Evolutionary conservation across 192 early-diverging fungal species (phyloP).

Genomic region (Backusella australiensis): DNA sequence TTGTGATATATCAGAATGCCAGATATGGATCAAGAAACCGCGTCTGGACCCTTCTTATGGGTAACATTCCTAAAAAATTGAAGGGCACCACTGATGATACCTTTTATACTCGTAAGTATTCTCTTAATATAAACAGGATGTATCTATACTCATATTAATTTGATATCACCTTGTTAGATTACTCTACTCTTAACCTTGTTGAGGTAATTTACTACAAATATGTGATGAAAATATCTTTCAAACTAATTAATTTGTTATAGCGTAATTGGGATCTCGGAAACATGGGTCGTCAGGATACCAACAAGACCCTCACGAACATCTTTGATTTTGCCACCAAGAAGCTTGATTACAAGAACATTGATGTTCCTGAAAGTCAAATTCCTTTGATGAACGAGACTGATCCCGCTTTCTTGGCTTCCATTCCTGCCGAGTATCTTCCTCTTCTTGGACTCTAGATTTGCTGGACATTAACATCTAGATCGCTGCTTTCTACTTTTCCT

Average conservation of each 20-base stretch:
- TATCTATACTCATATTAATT: not conserved
- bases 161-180: slow-evolving; percentile 29
- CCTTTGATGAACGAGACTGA: slow-evolving; percentile 37
- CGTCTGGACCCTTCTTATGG: slow-evolving; percentile 43
- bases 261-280: slow-evolving; percentile 61
- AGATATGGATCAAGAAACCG: slow-evolving; percentile 36
- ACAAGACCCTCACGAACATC: slow-evolving; percentile 42
- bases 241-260: slow-evolving; percentile 13
- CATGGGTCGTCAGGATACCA: slow-evolving; percentile 55
- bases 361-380: slow-evolving; percentile 29
- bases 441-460: not conserved
- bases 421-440: not conserved
- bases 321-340: slow-evolving; percentile 39
- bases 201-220: slow-evolving; percentile 36
- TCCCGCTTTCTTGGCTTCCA: slow-evolving; percentile 30
- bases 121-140: no score
- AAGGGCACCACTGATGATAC: slow-evolving; percentile 51
- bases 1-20: slow-evolving; percentile 1
- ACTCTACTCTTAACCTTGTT: slow-evolving; percentile 57
- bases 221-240: not conserved
- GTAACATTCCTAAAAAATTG: slow-evolving; percentile 29
- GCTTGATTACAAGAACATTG: slow-evolving; percentile 35
- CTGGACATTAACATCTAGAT: not conserved
- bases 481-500: no score
- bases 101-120: slow-evolving; percentile 46